Conservation (phyloP, 352 stramenopile genomes). For the Phytophthora pluvialis region DNA sequence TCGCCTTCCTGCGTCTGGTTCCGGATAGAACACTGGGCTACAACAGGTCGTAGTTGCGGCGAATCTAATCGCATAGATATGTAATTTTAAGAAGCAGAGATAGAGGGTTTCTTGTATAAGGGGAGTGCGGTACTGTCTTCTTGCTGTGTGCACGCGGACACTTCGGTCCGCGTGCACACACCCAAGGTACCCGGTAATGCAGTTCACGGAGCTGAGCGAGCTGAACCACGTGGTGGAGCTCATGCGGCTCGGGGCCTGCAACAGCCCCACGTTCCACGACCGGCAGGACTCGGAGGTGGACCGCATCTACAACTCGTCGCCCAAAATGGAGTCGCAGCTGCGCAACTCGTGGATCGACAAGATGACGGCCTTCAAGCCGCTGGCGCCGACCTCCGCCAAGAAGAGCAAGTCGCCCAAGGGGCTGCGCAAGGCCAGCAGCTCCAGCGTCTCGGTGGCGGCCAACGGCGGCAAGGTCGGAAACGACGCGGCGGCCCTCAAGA, state of each 20-base stretch:
- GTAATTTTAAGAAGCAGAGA: neutral
- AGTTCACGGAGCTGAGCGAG: conserved; percentile 91
- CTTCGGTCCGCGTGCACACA: no score
- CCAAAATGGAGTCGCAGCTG: conserved; percentile 88
- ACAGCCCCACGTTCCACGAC: conserved; percentile 90
- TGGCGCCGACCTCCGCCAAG: conserved; percentile 42
- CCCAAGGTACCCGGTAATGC: no score
- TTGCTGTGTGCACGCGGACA: no score
- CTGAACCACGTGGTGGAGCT: conserved; percentile 84
- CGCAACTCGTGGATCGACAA: conserved; percentile 91
- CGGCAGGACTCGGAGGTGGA: conserved; percentile 91
- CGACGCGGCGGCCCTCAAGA: conserved; percentile 17
- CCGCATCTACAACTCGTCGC: conserved; percentile 90
- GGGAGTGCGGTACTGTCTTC: conserved; percentile 3
- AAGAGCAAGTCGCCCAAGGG: conserved; percentile 45
- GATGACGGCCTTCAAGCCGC: conserved; percentile 79
- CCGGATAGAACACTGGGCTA: conserved; percentile 12
- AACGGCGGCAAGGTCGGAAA: conserved; percentile 23
- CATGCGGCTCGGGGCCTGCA: conserved; percentile 82
- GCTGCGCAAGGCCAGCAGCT: conserved; percentile 35
- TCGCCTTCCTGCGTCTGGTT: neutral
- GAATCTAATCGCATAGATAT: conserved; percentile 23
- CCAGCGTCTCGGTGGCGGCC: conserved; percentile 3
- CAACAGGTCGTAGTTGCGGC: neutral
- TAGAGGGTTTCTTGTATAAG: conserved; percentile 13